These are phyloP conservation scores for Uncinocarpus reesii DNA, from an alignment of 2,329 filamentous ascomycete genomes.

Conservation along the genomic window DNA sequence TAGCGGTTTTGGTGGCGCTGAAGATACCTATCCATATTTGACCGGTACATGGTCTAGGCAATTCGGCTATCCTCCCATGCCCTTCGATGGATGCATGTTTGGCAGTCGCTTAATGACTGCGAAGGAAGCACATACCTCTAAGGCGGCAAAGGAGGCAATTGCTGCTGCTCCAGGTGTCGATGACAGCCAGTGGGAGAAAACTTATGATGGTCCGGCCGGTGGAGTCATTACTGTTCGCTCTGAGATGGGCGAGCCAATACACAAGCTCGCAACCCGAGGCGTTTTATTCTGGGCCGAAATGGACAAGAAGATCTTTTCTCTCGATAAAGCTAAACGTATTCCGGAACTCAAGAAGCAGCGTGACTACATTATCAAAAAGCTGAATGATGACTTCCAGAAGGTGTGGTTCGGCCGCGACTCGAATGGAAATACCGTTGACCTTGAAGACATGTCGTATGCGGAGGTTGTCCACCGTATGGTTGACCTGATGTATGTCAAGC, in stretches of 20 bases:
- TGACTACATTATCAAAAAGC: constrained; percentile 85
- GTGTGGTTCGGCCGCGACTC: constrained; percentile 90
- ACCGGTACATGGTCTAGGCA: constrained; percentile 80
- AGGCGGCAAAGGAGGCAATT: constrained; percentile 80
- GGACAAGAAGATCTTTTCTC: constrained; percentile 94
- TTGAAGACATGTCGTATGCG: constrained; percentile 92
- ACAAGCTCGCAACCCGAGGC: constrained; percentile 95
- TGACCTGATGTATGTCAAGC: constrained; percentile 82
- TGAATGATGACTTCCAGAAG: constrained; percentile 94
- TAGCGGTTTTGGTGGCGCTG: constrained; percentile 80
- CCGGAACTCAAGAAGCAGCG: constrained; percentile 79
- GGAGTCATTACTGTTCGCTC: constrained; percentile 94
- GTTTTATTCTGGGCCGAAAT: constrained; percentile 97
- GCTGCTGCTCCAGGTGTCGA: constrained; percentile 73
- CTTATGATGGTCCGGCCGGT: constrained; percentile 81
- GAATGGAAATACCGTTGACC: constrained; percentile 66
- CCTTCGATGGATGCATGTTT: constrained; percentile 83
- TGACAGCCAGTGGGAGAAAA: constrained; percentile 80
- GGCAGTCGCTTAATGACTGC: constrained; percentile 92
- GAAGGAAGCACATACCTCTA: constrained; percentile 82
- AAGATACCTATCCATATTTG: constrained; percentile 86
- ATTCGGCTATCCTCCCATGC: constrained; percentile 84
- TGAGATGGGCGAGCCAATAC: constrained; percentile 98
- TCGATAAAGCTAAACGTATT: constrained; percentile 89
- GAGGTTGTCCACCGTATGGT: constrained; percentile 81